Conservation (phyloP, 208 protist species). For the Blastocrithidia nonstop region DNA sequence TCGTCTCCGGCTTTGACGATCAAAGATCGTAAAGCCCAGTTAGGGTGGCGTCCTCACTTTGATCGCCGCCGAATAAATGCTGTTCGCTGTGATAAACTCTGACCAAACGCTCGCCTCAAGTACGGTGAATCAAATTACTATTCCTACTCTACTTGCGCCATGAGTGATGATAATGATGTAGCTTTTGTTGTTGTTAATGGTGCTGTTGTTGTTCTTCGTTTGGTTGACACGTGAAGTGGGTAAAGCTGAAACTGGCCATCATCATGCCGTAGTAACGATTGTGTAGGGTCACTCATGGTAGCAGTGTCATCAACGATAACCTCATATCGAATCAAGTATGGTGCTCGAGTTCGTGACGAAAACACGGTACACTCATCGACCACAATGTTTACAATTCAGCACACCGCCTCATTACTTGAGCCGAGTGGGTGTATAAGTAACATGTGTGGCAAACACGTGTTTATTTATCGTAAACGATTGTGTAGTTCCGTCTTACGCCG, state of each 20-base stretch:
- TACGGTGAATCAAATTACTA: slow-evolving; percentile 10
- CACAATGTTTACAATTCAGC: slow-evolving; percentile 73
- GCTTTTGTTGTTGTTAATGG: slow-evolving; percentile 1
- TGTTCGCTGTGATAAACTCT: slow-evolving; percentile 24
- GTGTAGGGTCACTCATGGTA: slow-evolving; percentile 58
- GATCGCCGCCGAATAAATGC: slow-evolving; percentile 42
- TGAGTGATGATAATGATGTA: background rate
- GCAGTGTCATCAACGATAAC: slow-evolving; percentile 76
- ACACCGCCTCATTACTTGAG: slow-evolving; percentile 35
- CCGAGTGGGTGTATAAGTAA: slow-evolving; percentile 61
- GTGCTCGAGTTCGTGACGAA: slow-evolving; percentile 71
- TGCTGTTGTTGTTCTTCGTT: background rate
- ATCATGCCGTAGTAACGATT: slow-evolving; percentile 32
- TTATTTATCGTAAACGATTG: slow-evolving; percentile 32
- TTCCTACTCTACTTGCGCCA: slow-evolving; percentile 2
- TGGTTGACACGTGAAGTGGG: slow-evolving; percentile 13
- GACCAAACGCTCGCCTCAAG: slow-evolving; percentile 45
- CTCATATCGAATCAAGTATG: slow-evolving; percentile 73
- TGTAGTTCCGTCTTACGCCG: slow-evolving; percentile 61
- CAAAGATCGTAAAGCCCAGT: slow-evolving; percentile 70
- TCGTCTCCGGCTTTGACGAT: slow-evolving; percentile 90
- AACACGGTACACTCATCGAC: slow-evolving; percentile 84
- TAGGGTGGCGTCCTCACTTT: slow-evolving; percentile 62
- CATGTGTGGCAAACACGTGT: slow-evolving; percentile 30
- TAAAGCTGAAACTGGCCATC: slow-evolving; percentile 46